Evolutionary conservation across 805 yeast species (phyloP), one percentile per base, ranked within the genome.

Genomic region (Priceomyces castillae): DNA sequence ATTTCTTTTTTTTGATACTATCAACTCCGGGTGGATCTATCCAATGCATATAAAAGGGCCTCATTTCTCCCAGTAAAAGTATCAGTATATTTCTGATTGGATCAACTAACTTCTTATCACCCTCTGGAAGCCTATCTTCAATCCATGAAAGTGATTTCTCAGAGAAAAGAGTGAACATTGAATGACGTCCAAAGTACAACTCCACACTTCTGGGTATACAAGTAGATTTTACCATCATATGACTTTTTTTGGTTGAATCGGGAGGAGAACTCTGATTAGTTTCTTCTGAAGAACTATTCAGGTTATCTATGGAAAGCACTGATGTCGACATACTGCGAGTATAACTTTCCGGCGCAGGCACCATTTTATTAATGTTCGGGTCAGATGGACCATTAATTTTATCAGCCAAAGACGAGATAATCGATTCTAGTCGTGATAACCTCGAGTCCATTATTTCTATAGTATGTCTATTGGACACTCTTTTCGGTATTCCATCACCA

Each of bases 141-240:
- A 70, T 61, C 66, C 67, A 68, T 17, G 51, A 54, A 44, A 68
- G 42, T 7, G 71, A 64, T 39, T 62, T 61, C 11, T 57, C 54
- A 2, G 73, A 66, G 38, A 67, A 61, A 3, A 69, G 61, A 30
- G 64, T 55, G 42, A 66, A 42, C 30, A 65, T 58, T 11, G 73
- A 67, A 44, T 69, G 74, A 19, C 62, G 51, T 9, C 72, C 74
- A 31, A 61, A 57, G 42, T 55, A 69, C 26, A 59, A 58, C 30
- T 55, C 59, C 7, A 30, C 15, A 5, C 31, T n/a, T 28, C 15
- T 28, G 7, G 15, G 25, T 22, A 22, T 22, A 22, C 9, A n/a
- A 9, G 9, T 9, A 22, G 25, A 22, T 9, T n/a, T 11, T 15
- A 25, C 4, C 19, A 11, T 12, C 4, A 4, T 2, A 30, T 16